Evolutionary conservation across 2,329 filamentous ascomycete species (phyloP), one percentile per base, ranked within the genome.

Genomic region (Neobulgaria alba): DNA sequence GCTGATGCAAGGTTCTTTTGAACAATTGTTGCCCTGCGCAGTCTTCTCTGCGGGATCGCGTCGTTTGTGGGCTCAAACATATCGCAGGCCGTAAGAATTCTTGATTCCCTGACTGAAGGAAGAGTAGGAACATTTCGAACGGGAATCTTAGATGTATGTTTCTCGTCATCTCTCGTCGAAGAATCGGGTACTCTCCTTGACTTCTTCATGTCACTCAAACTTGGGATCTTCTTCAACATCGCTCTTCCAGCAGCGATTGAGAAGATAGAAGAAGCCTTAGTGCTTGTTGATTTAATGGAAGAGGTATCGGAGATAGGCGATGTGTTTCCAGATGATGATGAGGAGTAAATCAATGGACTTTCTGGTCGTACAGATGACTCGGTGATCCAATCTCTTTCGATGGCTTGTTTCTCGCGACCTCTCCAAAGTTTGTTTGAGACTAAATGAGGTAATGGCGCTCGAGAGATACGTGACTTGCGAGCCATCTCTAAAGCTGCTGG

Each of bases 321-420:
- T 16, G 55, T 53, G 26, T 43, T 34, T 12, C 52, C 53, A 26
- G 56, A 59, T n/a, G 55, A 56, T 14, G 49, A 38, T 15, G 47
- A 37, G 2, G 55, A 57, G 36, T 53, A 54, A 15, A 56, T 36
- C 12, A 53, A 56, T 10, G 57, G 58, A 40, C 56, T 58, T 10
- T 39, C 43, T 21, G 54, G 50, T 42, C 56, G 46, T 8, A 55
- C 43, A 9, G 57, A 56, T 5, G 58, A 60, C 34, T 59, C 57
- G 10, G 57, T 53, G n/a, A 60, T 55, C 58, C 57, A 60, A 31
- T 60, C 39, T 36, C 41, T 53, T 26, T 55, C 54, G 34, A 44
- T 23, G 7, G 38, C 23, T n/a, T 50, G 16, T 29, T 39, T 38
- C 5, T 43, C 15, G 9, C 38, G 23, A 10, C 33, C 34, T 30